Evolutionary conservation across 2,329 filamentous ascomycete genomes (phyloP), one percentile per base, ranked within the genome.

Genomic region (Fusarium dimerum): DNA sequence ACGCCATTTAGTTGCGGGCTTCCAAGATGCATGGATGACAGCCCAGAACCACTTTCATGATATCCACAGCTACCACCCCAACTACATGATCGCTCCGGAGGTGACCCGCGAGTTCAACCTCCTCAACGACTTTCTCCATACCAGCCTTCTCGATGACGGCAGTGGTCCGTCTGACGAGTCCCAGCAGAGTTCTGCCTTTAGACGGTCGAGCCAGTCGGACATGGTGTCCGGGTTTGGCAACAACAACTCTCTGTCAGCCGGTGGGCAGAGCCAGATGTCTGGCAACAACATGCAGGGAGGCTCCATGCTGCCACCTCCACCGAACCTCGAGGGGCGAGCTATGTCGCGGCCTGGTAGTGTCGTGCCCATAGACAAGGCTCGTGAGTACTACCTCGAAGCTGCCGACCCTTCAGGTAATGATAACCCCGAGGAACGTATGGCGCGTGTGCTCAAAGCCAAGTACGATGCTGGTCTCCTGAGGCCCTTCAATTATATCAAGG

Each of bases 401-500:
- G 94, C 94, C 45, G 94, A 99, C 70, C 94, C 94, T 3, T 90
- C 90, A 6, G 93, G 93, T 47, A 83, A 84, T 63, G 82, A 91
- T 62, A 89, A 88, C 18, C 92, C 94, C 12, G 92, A 97, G 72
- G 91, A 96, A 71, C 88, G 94, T 54, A 96, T 99, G 90, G 89
- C 93, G 66, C 91, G 94, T 63, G 84, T 99, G 7, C 83, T 99
- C 51, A 90, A 89, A 70, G 94, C 94, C 57, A 99, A 99, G 73
- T 95, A 96, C 73, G 92, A 97, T 62, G 94, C 94, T 1, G 94
- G 94, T 2, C 80, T 99, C 66, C 78, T 99, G 52, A 94, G 92
- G 68, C 94, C 94, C 2, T 99, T 99, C 80, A 97, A 97, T 75
- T 99, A 99, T 71, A 90, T 97, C 63, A 96, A 95, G 67, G 94